Conservation (phyloP, 2,329 filamentous ascomycete species). For the Aspergillus japonicus region DNA sequence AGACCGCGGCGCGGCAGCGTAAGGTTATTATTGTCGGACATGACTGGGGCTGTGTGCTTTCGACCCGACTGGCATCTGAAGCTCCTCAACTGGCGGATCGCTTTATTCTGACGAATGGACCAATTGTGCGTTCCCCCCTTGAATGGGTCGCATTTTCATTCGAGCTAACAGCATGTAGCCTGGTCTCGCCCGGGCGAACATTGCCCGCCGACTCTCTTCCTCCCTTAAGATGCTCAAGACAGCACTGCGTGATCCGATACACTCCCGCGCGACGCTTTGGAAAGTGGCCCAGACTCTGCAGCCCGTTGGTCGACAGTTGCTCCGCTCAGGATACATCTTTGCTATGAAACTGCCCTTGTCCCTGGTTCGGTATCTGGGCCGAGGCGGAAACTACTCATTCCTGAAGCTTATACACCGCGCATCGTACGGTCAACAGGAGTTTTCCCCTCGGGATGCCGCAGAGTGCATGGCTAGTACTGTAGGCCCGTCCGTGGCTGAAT, state of each 20-base stretch:
- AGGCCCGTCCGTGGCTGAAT: constrained; percentile 52
- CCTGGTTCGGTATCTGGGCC: constrained; percentile 46
- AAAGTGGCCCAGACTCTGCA: constrained; percentile 45
- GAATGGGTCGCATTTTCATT: not conserved
- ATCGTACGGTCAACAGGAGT: constrained; percentile 36
- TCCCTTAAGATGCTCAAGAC: constrained; percentile 53
- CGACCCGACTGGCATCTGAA: constrained; percentile 58
- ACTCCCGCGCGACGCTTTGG: constrained; percentile 46
- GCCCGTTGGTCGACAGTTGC: constrained; percentile 51
- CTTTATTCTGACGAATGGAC: constrained; percentile 55
- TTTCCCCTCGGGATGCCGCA: constrained; percentile 37
- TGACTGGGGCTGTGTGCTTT: constrained; percentile 56
- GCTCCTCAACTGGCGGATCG: constrained; percentile 56
- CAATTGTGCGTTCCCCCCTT: constrained; percentile 46
- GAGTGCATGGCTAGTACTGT: constrained; percentile 52
- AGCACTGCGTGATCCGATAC: constrained; percentile 45
- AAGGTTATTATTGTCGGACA: constrained; percentile 51
- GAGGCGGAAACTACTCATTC: constrained; percentile 52
- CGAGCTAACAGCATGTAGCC: constrained; percentile 32
- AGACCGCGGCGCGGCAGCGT: constrained; percentile 38
- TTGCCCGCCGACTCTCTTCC: constrained; percentile 40
- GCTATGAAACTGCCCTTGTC: constrained; percentile 51
- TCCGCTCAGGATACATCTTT: constrained; percentile 56
- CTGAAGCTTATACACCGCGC: constrained; percentile 43
- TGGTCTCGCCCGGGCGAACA: constrained; percentile 44